A percentile compares a stretch with the other conserved stretches of the same genome.
phyloP scores from a whole-genome alignment of 805 yeast species.

The Kregervanrija pseudodelftensis region DNA sequence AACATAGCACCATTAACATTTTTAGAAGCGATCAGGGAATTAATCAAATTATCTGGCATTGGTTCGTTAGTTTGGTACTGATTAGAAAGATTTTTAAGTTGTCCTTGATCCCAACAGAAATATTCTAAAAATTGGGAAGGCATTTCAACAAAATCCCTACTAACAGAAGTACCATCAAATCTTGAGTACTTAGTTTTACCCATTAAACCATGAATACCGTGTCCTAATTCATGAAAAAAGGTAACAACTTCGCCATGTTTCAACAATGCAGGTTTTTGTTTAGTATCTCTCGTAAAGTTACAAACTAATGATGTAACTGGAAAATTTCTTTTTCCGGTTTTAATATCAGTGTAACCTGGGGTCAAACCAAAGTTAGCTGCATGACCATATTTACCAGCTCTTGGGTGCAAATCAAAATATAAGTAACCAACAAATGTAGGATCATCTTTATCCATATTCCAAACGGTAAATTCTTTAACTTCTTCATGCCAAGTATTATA shows the following conservation, averaged over 20 bases:
- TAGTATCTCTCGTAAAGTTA: slow-evolving; percentile 72
- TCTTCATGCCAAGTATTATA: slow-evolving; percentile 68
- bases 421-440: slow-evolving; percentile 71
- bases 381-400: slow-evolving; percentile 83
- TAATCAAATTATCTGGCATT: slow-evolving; percentile 50
- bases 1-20: slow-evolving; percentile 71
- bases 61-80: slow-evolving; percentile 55
- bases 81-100: slow-evolving; percentile 50
- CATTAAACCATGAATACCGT: slow-evolving; percentile 74
- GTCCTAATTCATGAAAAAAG: slow-evolving; percentile 86
- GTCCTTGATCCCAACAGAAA: slow-evolving; percentile 75
- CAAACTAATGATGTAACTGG: slow-evolving; percentile 80
- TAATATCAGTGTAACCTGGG: slow-evolving; percentile 47
- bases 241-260: slow-evolving; percentile 76
- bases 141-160: slow-evolving; percentile 85
- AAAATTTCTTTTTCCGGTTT: slow-evolving; percentile 40
- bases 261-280: slow-evolving; percentile 63
- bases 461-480: slow-evolving; percentile 66
- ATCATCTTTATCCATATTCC: slow-evolving; percentile 47
- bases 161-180: slow-evolving; percentile 72
- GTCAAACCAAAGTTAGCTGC: slow-evolving; percentile 75
- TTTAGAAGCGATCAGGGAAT: slow-evolving; percentile 54
- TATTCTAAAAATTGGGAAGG: slow-evolving; percentile 87
- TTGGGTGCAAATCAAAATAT: slow-evolving; percentile 75
- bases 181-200: slow-evolving; percentile 58